Percentiles rank a stretch among this genome's conserved stretches.
Conservation (phyloP, 345 rosid species). For the Acer yangbiense region DNA sequence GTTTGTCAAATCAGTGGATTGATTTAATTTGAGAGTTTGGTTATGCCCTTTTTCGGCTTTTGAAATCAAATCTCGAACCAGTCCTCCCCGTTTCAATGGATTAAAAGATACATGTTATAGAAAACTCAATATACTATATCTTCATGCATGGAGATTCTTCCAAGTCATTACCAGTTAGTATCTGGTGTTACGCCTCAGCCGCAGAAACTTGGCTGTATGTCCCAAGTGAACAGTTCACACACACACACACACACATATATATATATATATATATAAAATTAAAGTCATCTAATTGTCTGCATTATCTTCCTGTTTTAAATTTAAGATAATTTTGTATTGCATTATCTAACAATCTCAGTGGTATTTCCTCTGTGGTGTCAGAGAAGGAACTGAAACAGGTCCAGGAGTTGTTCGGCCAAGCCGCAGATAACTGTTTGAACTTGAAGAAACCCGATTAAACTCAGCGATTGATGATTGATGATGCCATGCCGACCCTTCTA, state of each 20-base stretch:
- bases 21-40: not conserved
- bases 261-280: not conserved
- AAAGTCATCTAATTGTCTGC: too few relatives aligned
- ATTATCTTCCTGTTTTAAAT: too few relatives aligned
- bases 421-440: slow-evolving; percentile 85
- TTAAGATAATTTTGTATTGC: not conserved
- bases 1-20: not conserved
- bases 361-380: slow-evolving; percentile 32
- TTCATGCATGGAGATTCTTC: not conserved
- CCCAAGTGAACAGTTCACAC: not conserved
- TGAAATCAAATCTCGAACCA: not conserved
- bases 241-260: not conserved
- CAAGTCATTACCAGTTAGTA: not conserved
- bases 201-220: not conserved
- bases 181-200: not conserved
- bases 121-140: not conserved
- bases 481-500: not conserved
- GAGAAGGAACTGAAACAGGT: slow-evolving; percentile 88
- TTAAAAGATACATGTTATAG: not conserved
- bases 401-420: slow-evolving; percentile 75
- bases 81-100: not conserved
- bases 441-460: slow-evolving; percentile 73
- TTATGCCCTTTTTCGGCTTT: not conserved
- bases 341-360: not conserved
- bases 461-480: not conserved